Percentiles rank a stretch among this genome's conserved stretches.
Conservation (phyloP, 306 rosid genomes). For the Quillaja saponaria region DNA sequence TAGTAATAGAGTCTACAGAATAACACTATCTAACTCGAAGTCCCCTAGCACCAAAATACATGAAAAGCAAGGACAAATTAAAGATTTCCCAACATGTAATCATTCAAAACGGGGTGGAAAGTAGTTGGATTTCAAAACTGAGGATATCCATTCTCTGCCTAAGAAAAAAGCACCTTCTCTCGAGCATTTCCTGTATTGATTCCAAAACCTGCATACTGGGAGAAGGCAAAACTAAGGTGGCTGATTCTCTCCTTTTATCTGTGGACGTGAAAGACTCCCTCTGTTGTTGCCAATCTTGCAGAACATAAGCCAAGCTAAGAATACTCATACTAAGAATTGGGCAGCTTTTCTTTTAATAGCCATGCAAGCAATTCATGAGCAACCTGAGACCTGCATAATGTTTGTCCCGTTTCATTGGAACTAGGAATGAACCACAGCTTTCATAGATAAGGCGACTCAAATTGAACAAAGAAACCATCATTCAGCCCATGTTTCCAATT, state of each 20-base stretch:
- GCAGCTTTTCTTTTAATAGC: constrained; percentile 50
- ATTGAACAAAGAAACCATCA: constrained; percentile 92
- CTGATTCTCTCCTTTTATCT: constrained; percentile 14
- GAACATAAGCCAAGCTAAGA: constrained; percentile 30
- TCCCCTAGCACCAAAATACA: constrained; percentile 19
- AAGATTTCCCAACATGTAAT: constrained; percentile 24
- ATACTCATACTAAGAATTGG: constrained; percentile 32
- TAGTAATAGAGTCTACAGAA: no score
- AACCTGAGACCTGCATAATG: constrained; percentile 85
- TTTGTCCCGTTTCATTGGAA: constrained; percentile 80
- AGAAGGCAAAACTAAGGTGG: constrained; percentile 29
- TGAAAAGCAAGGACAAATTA: constrained; percentile 26
- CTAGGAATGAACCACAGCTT: constrained; percentile 88
- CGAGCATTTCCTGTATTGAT: constrained; percentile 31
- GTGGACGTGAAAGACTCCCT: constrained; percentile 22
- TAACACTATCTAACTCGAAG: no score
- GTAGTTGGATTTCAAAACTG: constrained; percentile 2
- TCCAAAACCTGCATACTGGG: constrained; percentile 32
- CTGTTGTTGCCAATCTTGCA: constrained; percentile 26
- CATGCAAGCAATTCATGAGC: constrained; percentile 85
- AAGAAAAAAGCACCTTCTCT: constrained; percentile 34
- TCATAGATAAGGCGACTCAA: constrained; percentile 74
- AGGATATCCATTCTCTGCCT: constrained; percentile 30
- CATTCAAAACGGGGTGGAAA: constrained; percentile 17
- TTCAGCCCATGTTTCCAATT: constrained; percentile 91